Evolutionary conservation across 805 yeast species (phyloP), one percentile per base, ranked within the genome.

Genomic region (Wickerhamiella sergipiensis): DNA sequence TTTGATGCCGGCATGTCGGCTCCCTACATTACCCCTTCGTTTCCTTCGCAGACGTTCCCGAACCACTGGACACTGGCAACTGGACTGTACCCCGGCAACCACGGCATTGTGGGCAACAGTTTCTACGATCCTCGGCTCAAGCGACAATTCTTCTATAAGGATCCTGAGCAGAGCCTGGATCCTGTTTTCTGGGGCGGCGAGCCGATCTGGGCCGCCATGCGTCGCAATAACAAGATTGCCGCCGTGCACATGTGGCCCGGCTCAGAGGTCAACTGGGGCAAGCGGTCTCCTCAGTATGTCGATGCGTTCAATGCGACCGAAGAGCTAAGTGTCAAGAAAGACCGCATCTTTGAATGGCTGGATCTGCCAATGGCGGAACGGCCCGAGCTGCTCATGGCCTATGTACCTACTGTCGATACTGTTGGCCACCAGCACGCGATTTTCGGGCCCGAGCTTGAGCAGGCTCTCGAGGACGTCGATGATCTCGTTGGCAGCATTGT

Each of bases 231-330:
- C 6, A 74, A 82, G 1, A 68, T 68, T 2, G 67, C 83, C 5
- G 94, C 88, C 0, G 82, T 86, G n/a, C 95, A 88, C 65, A 88
- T 87, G 95, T 89, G 95, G 95, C 96, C 96, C 0, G 96, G 96
- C 1, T 79, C 88, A 52, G 95, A 87, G 58, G 94, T 80, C 7
- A 73, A 75, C 23, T 78, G 76, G 61, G 67, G 67, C 36, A 52
- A 61, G 51, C 64, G 64, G 5, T 74, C 72, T 21, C 80, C 83
- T 1, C 61, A 74, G 51, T 75, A 73, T 46, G 77, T 78, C 33
- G 92, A 83, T 56, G 66, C 67, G 50, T 89, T 76, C 67, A 79
- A 86, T 59, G 79, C 78, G 4, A 66, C 78, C 1, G 95, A 85
- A 64, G 57, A 73, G 0, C 66, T 85, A 15, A 69, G 75, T 2